Evolutionary conservation across 228 moss, liverwort and hornwort species (phyloP), one percentile per base, ranked within the genome.

Genomic region (Sphagnum fallax): DNA sequence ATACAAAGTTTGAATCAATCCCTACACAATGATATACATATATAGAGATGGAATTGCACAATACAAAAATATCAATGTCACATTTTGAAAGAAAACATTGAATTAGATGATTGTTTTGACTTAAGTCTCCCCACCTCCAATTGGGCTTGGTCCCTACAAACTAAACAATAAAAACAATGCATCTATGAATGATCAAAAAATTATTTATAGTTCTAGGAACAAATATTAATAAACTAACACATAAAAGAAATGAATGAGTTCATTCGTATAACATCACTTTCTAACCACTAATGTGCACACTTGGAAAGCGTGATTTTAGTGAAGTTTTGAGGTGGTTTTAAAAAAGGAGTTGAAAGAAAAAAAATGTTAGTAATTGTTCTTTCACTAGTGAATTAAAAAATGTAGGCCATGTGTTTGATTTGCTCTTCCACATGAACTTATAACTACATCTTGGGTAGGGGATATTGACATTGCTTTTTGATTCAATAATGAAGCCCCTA

Each of bases 111-210:
- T 85, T 16, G 93, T 86, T 76, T 98, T 92, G 63, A 92, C 98
- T 83, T 81, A 86, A 55, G 98, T 98, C 81, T 98, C 93, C 62
- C 91, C 98, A 77, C 93, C 98, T 65, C 87, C 90, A 61, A 89
- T 81, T 69, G 93, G 91, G 69, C 94, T 91, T 51, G 87, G 91
- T 67, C 90, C 89, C 68, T 93, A 93, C 47, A 93, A 93, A 76
- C 98, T 95, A 87, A 84, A 74, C 59, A 55, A 7, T 8, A 0
- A 55, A 55, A 55, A 55, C 53, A 32, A 32, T 55, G 53, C 8
- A 55, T 1, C 8, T 55, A 0, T 0, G 53, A 7, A 55, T 1
- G 12, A 32, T 32, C 32, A 32, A 32, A 0, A 32, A 32, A 0
- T 32, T 32, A 0, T 32, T 32, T 32, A 1, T 32, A 32, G 32